These are phyloP conservation scores for Diospyros lotus DNA, from an alignment of 148 eudicot genomes.

Conservation along the genomic window DNA sequence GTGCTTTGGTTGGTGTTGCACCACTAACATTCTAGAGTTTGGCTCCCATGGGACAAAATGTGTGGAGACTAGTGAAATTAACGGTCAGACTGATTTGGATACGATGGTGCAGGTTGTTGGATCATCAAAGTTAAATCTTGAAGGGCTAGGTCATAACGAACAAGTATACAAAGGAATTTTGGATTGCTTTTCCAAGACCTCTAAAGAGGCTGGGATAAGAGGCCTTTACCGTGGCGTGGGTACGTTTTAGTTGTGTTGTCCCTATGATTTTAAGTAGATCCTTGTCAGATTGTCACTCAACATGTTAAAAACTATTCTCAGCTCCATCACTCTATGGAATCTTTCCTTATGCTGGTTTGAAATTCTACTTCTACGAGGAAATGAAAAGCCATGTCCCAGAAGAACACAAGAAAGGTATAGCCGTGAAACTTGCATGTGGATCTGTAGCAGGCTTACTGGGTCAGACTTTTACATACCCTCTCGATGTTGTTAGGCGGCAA, in stretches of 20 bases:
- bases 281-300: neutral
- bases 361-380: slow-evolving; percentile 87
- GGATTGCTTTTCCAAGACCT: slow-evolving; percentile 78
- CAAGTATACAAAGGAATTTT: slow-evolving; percentile 71
- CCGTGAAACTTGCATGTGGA: slow-evolving; percentile 76
- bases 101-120: slow-evolving; percentile 64
- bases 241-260: slow-evolving; percentile 28
- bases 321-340: slow-evolving; percentile 96
- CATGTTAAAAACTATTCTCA: slow-evolving; percentile 23
- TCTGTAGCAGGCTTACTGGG: slow-evolving; percentile 90
- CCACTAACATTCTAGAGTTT: too few relatives aligned
- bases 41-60: too few relatives aligned
- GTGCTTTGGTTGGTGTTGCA: neutral
- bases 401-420: slow-evolving; percentile 66
- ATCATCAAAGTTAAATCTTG: slow-evolving; percentile 42
- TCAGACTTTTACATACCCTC: slow-evolving; percentile 93
- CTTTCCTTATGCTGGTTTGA: slow-evolving; percentile 92
- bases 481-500: slow-evolving; percentile 93
- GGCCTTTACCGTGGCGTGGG: slow-evolving; percentile 96
- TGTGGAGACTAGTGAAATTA: too few relatives aligned
- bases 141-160: slow-evolving; percentile 46
- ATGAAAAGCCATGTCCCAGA: slow-evolving; percentile 84
- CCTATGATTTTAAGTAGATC: neutral
- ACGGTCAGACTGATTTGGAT: slow-evolving; percentile 8
- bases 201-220: slow-evolving; percentile 70